phyloP scores from a whole-genome alignment of 768 basidiomycete genomes.

The Russula foetens region DNA sequence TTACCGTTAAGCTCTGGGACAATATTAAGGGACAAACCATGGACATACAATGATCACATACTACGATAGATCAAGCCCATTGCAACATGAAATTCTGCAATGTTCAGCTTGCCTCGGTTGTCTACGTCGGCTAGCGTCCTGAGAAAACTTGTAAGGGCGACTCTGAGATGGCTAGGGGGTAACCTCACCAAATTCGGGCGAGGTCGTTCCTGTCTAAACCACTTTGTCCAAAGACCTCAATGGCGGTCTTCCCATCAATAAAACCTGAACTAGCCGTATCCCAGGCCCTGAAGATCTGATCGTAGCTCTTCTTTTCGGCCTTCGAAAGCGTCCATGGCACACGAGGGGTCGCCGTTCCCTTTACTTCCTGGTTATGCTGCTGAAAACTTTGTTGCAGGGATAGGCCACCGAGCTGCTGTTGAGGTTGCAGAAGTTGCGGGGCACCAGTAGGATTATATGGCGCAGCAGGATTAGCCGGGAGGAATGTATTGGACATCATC shows the following conservation, averaged over 20 bases:
- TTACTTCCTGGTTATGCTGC: constrained; percentile 71
- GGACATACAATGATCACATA: constrained; percentile 35
- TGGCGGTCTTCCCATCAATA: constrained; percentile 74
- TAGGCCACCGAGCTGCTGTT: constrained; percentile 32
- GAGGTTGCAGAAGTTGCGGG: constrained; percentile 62
- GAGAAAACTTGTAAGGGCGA: neutral
- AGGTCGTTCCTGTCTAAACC: constrained; percentile 84
- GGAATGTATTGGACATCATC: constrained; percentile 89
- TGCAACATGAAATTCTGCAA: constrained; percentile 95
- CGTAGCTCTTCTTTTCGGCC: constrained; percentile 93
- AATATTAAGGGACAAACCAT: neutral
- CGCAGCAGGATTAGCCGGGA: constrained; percentile 63
- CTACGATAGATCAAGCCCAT: constrained; percentile 97
- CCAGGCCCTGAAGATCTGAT: constrained; percentile 97
- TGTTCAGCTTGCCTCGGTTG: constrained; percentile 90
- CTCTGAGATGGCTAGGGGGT: neutral
- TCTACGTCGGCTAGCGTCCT: constrained; percentile 92
- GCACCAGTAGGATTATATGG: constrained; percentile 51
- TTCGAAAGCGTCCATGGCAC: constrained; percentile 84
- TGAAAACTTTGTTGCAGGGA: constrained; percentile 81
- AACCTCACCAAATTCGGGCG: constrained; percentile 81
- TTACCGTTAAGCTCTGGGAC: constrained; percentile 81
- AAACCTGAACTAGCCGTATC: constrained; percentile 75
- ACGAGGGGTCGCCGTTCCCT: constrained; percentile 55
- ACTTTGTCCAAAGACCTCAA: constrained; percentile 92